Conservation (phyloP, 1,284 basidiomycete genomes). For the Tilletia walkeri region DNA sequence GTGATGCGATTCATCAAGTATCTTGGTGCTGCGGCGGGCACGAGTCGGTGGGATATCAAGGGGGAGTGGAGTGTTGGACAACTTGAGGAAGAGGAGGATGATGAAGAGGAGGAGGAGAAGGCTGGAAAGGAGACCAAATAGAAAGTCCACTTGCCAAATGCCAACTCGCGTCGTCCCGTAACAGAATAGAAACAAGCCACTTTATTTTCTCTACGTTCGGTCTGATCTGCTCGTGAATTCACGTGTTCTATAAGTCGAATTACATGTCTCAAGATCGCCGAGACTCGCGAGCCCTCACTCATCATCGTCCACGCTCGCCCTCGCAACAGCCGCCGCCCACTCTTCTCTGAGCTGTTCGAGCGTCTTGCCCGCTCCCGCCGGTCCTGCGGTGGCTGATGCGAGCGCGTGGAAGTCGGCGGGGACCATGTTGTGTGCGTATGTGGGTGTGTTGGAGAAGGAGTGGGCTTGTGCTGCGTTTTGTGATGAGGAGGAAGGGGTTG, state of each 20-base stretch:
- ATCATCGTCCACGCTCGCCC: not conserved
- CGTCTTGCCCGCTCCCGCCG: conserved; percentile 62
- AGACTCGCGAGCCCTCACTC: too few relatives aligned
- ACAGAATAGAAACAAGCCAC: not conserved
- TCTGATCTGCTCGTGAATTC: not conserved
- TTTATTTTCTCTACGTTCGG: too few relatives aligned
- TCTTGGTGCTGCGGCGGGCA: conserved; percentile 45
- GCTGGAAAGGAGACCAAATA: not conserved
- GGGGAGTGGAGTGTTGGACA: conserved; percentile 51
- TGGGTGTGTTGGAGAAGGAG: conserved; percentile 68
- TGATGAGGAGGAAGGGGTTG: conserved; percentile 23
- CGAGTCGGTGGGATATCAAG: conserved; percentile 52
- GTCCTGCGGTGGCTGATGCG: conserved; percentile 55
- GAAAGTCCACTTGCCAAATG: not conserved
- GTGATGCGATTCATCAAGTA: conserved; percentile 67
- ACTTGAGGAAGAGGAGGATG: conserved; percentile 45
- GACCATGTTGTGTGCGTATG: conserved; percentile 84
- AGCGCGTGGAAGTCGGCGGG: conserved; percentile 81
- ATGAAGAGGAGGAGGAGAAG: conserved; percentile 26
- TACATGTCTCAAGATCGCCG: not conserved
- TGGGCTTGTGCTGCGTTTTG: conserved; percentile 50
- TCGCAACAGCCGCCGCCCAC: conserved; percentile 60
- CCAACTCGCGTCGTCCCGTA: not conserved
- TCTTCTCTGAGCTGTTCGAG: conserved; percentile 69
- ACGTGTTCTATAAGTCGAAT: not conserved